Conservation (phyloP, 108 stramenopile species). For the Skeletonema potamos region DNA sequence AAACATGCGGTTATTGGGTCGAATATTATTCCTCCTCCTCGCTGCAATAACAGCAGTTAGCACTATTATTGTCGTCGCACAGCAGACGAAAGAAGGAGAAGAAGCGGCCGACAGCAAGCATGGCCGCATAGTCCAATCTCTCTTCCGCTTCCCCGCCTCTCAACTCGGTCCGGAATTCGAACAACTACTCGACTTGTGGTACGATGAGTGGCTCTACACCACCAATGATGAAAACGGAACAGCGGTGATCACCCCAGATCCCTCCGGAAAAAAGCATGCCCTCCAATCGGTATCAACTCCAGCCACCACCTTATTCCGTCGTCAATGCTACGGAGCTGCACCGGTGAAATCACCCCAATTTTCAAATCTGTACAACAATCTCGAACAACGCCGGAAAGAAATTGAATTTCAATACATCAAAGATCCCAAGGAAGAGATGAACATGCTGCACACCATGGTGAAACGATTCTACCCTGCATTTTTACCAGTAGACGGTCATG, state of each 20-base stretch:
- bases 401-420: conserved; percentile 32
- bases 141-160: conserved; percentile 34
- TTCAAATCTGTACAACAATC: conserved; percentile 30
- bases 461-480: conserved; percentile 35
- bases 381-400: conserved; percentile 41
- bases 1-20: background rate
- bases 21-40: background rate
- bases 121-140: conserved; percentile 28
- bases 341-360: conserved; percentile 6
- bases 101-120: background rate
- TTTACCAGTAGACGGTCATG: background rate
- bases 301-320: conserved; percentile 38
- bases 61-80: background rate
- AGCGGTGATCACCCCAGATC: conserved; percentile 24
- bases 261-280: conserved; percentile 23
- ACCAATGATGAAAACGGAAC: conserved; percentile 1
- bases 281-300: conserved; percentile 26
- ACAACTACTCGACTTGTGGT: conserved; percentile 17
- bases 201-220: conserved; percentile 15
- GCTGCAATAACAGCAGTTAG: background rate
- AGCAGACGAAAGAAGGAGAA: background rate
- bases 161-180: conserved; percentile 24
- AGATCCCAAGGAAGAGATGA: conserved; percentile 33
- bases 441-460: conserved; percentile 28
- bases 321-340: conserved; percentile 37